Evolutionary conservation across 345 rosid genomes (phyloP), one percentile per base, ranked within the genome.

Genomic region (Salix exigua): DNA sequence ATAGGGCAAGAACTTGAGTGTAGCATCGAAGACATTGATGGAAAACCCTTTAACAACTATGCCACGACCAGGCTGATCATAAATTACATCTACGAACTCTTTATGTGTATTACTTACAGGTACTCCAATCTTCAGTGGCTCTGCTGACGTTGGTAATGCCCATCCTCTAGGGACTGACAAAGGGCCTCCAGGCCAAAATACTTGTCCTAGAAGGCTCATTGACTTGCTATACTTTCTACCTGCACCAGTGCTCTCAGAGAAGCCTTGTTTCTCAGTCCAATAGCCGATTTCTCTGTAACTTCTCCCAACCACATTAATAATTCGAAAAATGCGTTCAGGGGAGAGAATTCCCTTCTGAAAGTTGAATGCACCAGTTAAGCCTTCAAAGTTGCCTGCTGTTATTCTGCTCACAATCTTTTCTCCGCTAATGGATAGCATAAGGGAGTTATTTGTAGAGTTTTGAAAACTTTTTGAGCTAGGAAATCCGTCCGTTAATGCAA

Each of bases 111-210:
- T 73, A 6, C 44, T 40, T 0, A 2, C 18, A 8, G 84, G 82
- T 3, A 83, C 82, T 14, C 82, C 80, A 7, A 83, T 81, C 35
- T 18, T 68, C 10, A 83, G 72, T 21, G 33, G 65, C 17, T 67
- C 62, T 40, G 63, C 67, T 12, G 2, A 40, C 4, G 68, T 66
- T 37, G 74, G 64, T 16, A 42, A 8, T 37, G 63, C 67, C 86
- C 81, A 80, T 23, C 83, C 83, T 33, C 63, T 77, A 0, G 86
- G 86, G 7, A 40, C 53, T 6, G 61, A 66, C 78, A 70, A 73
- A 7, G 75, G 65, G 4, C 50, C 75, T 21, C 83, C 82, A 7
- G 79, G 82, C 82, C 83, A 83, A 30, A 77, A 48, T 25, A 83
- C 76, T 62, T 31, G 69, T 53, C 80, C 78, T 46, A 80, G 28